These are phyloP conservation scores for Puccinia triticina DNA, from an alignment of 1,284 basidiomycete genomes.

Conservation along the genomic window DNA sequence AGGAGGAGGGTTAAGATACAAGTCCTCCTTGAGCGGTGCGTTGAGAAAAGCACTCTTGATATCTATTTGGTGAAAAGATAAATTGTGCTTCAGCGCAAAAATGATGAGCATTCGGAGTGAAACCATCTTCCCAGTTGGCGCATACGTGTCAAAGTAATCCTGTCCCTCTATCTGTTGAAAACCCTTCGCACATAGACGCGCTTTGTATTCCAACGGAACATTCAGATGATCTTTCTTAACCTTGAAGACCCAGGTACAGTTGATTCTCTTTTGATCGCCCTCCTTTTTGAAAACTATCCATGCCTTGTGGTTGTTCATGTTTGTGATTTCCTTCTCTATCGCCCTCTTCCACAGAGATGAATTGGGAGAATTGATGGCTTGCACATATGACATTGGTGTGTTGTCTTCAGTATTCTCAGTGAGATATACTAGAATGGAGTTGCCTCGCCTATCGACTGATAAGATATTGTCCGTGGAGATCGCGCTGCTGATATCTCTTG, in stretches of 20 bases:
- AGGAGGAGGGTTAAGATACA: neutral
- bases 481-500: neutral
- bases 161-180: neutral
- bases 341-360: neutral
- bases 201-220: too few species aligned
- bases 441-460: neutral
- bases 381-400: neutral
- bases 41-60: neutral
- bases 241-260: neutral
- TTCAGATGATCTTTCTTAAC: too few species aligned
- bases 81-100: neutral
- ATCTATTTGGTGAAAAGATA: neutral
- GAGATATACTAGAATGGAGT: neutral
- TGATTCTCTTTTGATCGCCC: neutral
- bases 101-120: neutral
- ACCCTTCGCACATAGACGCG: too few species aligned
- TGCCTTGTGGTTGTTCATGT: neutral
- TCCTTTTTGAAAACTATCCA: neutral
- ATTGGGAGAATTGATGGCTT: neutral
- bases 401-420: neutral
- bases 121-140: slow-evolving; percentile 2
- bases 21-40: neutral
- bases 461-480: neutral
- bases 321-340: neutral
- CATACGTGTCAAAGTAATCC: neutral